These are phyloP conservation scores for sweet orange (Citrus sinensis) DNA, from an alignment of 345 rosid genomes.

Conservation along the genomic window DVS_A1.0 CM039165.1:4118501-4119000, in stretches of 20 bases:
- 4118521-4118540: not conserved
- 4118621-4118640: slow-evolving; percentile 96
- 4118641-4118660: slow-evolving; percentile 81
- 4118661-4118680: slow-evolving; percentile 77
- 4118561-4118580: not conserved
- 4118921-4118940: slow-evolving; percentile 89
- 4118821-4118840: not conserved
- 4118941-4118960: slow-evolving; percentile 88
- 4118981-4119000: slow-evolving; percentile 48
- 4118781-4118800: slow-evolving; percentile 81
- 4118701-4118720: slow-evolving; percentile 80
- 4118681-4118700: slow-evolving; percentile 83
- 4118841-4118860: not conserved
- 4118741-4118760: slow-evolving; percentile 68
- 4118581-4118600: not conserved
- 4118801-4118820: slow-evolving; percentile 28
- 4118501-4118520: not conserved
- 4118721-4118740: slow-evolving; percentile 72
- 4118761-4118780: slow-evolving; percentile 78
- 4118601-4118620: slow-evolving; percentile 92
- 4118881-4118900: slow-evolving; percentile 27
- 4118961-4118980: slow-evolving; percentile 63
- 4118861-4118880: not conserved
- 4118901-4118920: slow-evolving; percentile 81
- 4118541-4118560: not conserved